Evolutionary conservation across 2,329 filamentous ascomycete species (phyloP), one percentile per base, ranked within the genome.

Genomic region (Colletotrichum siamense): DNA sequence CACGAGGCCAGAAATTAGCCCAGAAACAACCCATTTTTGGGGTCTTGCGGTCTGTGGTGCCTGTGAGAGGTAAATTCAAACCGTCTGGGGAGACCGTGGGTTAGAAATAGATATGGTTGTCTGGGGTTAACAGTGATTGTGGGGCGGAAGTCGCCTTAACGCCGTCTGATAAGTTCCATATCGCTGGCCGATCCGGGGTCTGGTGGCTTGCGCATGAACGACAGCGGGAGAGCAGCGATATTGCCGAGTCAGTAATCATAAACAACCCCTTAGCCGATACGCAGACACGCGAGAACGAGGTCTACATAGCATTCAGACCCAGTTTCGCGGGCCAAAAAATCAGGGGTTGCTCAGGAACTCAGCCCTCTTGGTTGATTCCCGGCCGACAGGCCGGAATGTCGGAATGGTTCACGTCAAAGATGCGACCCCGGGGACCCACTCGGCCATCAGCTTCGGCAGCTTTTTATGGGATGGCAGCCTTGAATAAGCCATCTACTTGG

Each of bases 61-160:
- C 69, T 76, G 73, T 68, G n/a, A 28, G 63, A 67, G 26, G 55
- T 73, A 68, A 26, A 66, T 75, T 75, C 62, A 63, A 22, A 73
- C 55, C 3, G 52, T 67, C 36, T 49, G 34, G 67, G 59, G 34
- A 28, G 26, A 32, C 28, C 52, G 2, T 44, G 22, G 24, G 69
- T 73, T 68, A 34, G 63, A 36, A 69, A 69, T 76, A 76, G 63
- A 73, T 55, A 16, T 34, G 5, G 10, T 15, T 22, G 73, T 76
- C 67, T 68, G 73, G 57, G 49, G 18, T 76, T 73, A 24, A 76
- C 57, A 32, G 24, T 63, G 30, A 44, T 32, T 49, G 30, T 22
- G 22, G 69, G 39, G 44, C n/a, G 12, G 8, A 22, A 55, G 57
- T 63, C 18, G 63, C n/a, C 73, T 73, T 76, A 73, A 39, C 28